Base-by-base conservation (phyloP, 139 green algal genomes). In the Monoraphidium neglectum region DNA sequence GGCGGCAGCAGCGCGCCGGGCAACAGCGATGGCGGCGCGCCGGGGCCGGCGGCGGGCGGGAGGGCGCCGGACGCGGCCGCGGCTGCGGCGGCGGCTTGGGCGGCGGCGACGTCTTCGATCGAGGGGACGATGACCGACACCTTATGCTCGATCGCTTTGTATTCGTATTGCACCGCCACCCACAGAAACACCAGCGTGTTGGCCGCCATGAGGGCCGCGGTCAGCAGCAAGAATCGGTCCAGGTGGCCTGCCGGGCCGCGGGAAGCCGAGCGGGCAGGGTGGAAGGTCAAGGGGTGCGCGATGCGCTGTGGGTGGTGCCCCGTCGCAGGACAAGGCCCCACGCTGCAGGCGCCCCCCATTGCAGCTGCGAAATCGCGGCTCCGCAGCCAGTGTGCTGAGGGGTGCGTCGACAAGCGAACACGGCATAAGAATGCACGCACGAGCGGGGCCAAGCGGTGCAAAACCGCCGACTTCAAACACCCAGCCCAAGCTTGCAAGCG, bases 141-240 rank as follows among this genome's bases (percentile, higher is more conserved):
- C 59, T 82, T 78, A 57, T 97, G 92, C 83, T 89, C 78, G 18
- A 97, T 59, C 18, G 69, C 28, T 77, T 97, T 97, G 89, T 97
- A 97, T 68, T 93, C 82, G 72, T 95, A 97, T 18, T 35, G 59
- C 33, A 79, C 51, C 1, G 92, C 91, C 57, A 97, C 89, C 77
- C 79, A 82, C 30, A 94, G 53, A 68, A 93, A 97, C 33, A 84
- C 68, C 28, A 80, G 54, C 28, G 86, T 64, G 81, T 94, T 95
- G 67, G 83, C 26, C 24, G 70, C 5, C 88, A 92, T 91, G 47
- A 95, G 77, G 32, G 46, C 77, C 0, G 77, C 89, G 43, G 95
- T 82, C 46, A 87, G 64, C 18, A 91, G 69, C 77, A 96, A 93
- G 78, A 95, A 97, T 2, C 91, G 81, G 82, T 97, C 93, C 72